phyloP scores from a whole-genome alignment of 495 filamentous ascomycete species.

The Annulohypoxylon maeteangense region DNA sequence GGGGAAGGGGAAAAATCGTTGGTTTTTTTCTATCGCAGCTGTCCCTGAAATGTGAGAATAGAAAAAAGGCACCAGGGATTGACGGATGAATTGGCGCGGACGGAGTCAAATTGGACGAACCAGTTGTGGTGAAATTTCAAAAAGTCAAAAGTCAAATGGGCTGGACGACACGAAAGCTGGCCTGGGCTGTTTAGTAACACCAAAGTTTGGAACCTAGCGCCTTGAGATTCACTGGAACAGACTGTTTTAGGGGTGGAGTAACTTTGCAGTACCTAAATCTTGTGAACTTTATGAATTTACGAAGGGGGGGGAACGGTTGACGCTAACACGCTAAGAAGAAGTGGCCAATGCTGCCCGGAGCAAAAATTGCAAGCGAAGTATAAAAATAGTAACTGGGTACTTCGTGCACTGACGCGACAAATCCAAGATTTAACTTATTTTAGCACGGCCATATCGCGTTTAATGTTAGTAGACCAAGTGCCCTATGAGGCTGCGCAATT shows the following conservation, averaged over 20 bases:
- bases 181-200: not conserved
- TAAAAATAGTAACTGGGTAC: slow-evolving; percentile 21
- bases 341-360: slow-evolving; percentile 14
- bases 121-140: slow-evolving; percentile 40
- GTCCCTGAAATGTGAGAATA: slow-evolving; percentile 25
- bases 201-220: not conserved
- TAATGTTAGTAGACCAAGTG: slow-evolving; percentile 10
- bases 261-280: not conserved
- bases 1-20: slow-evolving; percentile 4
- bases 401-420: slow-evolving; percentile 14
- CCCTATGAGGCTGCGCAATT: not conserved
- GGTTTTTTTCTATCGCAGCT: slow-evolving; percentile 27
- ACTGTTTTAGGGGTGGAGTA: slow-evolving; percentile 31
- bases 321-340: slow-evolving; percentile 14
- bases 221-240: slow-evolving; percentile 13
- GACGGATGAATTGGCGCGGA: slow-evolving; percentile 40
- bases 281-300: slow-evolving; percentile 2
- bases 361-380: slow-evolving; percentile 27
- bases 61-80: slow-evolving; percentile 30
- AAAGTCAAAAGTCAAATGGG: slow-evolving; percentile 36
- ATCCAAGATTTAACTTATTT: slow-evolving; percentile 1
- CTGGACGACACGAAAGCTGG: slow-evolving; percentile 39
- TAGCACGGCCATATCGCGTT: slow-evolving; percentile 1
- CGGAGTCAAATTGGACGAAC: slow-evolving; percentile 35
- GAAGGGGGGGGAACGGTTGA: slow-evolving; percentile 11